Percentiles rank a stretch among this genome's conserved stretches.
Conservation (phyloP, 371 early-diverging fungal species). For the Chytridium lagenaria region DNA sequence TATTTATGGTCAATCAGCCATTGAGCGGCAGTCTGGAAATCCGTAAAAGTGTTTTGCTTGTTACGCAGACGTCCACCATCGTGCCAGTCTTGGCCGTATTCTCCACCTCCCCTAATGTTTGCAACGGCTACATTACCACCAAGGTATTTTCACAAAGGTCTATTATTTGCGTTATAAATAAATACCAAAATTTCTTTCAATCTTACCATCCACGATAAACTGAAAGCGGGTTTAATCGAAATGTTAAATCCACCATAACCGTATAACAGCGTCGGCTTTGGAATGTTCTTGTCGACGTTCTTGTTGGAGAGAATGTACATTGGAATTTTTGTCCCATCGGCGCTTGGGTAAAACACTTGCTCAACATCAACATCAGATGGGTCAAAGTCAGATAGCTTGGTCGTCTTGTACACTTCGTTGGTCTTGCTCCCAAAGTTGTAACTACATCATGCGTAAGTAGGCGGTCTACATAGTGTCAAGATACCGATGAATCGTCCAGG, state of each 20-base stretch:
- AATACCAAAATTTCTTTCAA: neutral
- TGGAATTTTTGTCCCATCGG: slow-evolving; percentile 69
- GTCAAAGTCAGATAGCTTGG: slow-evolving; percentile 54
- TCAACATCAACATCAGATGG: slow-evolving; percentile 53
- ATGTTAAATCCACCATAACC: slow-evolving; percentile 73
- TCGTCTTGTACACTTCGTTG: slow-evolving; percentile 47
- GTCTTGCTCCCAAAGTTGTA: slow-evolving; percentile 45
- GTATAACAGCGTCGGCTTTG: slow-evolving; percentile 64
- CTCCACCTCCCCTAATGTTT: slow-evolving; percentile 59
- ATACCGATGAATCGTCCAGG: slow-evolving; percentile 64
- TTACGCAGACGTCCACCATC: slow-evolving; percentile 44
- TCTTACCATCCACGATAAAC: slow-evolving; percentile 10
- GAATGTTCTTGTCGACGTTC: slow-evolving; percentile 50
- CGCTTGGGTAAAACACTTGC: slow-evolving; percentile 66
- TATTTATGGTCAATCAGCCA: slow-evolving; percentile 44
- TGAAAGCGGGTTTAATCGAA: slow-evolving; percentile 51
- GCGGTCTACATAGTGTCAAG: too few relatives aligned
- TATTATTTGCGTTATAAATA: too few relatives aligned
- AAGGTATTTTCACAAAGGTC: slow-evolving; percentile 59
- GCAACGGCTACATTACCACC: slow-evolving; percentile 54
- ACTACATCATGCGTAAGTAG: slow-evolving; percentile 4
- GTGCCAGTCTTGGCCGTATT: slow-evolving; percentile 59
- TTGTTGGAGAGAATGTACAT: slow-evolving; percentile 69
- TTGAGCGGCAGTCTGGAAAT: slow-evolving; percentile 54
- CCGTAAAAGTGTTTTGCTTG: slow-evolving; percentile 59